Evolutionary conservation across 257 asterid genomes (phyloP).

Genomic region (Fraxinus excelsior): DNA sequence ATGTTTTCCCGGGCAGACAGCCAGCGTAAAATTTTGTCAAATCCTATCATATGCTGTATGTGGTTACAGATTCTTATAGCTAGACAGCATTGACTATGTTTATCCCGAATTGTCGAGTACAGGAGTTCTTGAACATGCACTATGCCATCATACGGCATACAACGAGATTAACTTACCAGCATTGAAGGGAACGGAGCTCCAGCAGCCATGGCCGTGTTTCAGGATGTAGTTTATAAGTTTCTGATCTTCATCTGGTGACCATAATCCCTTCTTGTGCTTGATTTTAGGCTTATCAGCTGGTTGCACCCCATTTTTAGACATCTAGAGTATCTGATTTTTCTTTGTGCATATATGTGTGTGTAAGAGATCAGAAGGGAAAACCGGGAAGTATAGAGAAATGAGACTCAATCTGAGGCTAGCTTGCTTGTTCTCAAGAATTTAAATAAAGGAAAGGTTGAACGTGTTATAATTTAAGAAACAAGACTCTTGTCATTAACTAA

Average conservation of each 20-base stretch:
- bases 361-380: not conserved
- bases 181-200: conserved; percentile 82
- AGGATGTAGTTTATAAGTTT: conserved; percentile 67
- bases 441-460: conserved; percentile 38
- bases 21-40: too few species aligned
- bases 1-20: not conserved
- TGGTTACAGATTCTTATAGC: too few species aligned
- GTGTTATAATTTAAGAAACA: not conserved
- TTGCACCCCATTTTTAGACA: conserved; percentile 46
- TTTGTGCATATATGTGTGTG: not conserved
- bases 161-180: conserved; percentile 53
- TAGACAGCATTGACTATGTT: too few species aligned
- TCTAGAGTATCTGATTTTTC: not conserved
- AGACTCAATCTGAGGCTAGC: conserved; percentile 31
- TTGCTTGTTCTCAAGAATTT: conserved; percentile 25
- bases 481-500: conserved; percentile 14
- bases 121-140: not conserved
- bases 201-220: conserved; percentile 67
- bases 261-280: conserved; percentile 77
- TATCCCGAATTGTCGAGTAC: too few species aligned
- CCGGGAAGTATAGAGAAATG: conserved; percentile 8
- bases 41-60: too few species aligned
- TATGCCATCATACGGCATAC: not conserved
- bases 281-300: conserved; percentile 39
- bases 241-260: conserved; percentile 90